phyloP scores from a whole-genome alignment of 164 flowering plant species.

The Magnolia kwangsiensis region DNA sequence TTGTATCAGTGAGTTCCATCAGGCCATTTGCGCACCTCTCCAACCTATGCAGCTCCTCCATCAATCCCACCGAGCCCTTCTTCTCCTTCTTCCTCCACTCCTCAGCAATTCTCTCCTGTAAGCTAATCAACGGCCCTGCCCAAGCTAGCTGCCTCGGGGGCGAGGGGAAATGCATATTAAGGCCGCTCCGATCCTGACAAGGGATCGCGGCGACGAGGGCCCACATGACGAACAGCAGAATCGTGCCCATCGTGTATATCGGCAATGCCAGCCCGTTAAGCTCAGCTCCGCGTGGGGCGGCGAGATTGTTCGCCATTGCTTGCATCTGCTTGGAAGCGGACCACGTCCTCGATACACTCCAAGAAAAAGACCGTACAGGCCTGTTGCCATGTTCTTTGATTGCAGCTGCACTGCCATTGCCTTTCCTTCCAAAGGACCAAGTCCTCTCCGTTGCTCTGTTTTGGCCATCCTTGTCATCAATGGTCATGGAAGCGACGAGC shows the following conservation, averaged over 20 bases:
- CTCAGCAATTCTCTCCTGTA: constrained; percentile 77
- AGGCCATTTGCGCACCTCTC: constrained; percentile 47
- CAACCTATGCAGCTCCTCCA: constrained; percentile 67
- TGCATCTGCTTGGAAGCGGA: constrained; percentile 83
- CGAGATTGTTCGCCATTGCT: constrained; percentile 57
- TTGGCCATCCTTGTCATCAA: background rate
- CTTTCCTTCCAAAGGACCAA: constrained; percentile 62
- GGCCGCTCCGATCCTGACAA: constrained; percentile 64
- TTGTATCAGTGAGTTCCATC: constrained; percentile 48
- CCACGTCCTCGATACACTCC: constrained; percentile 57
- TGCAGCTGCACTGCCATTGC: constrained; percentile 11
- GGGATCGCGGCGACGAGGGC: constrained; percentile 67
- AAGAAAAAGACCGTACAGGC: constrained; percentile 36
- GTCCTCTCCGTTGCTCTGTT: constrained; percentile 43
- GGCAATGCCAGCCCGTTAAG: constrained; percentile 41
- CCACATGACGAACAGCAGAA: constrained; percentile 74
- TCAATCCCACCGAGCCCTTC: constrained; percentile 40
- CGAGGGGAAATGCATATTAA: constrained; percentile 43
- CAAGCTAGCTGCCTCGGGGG: constrained; percentile 49
- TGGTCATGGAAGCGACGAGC: background rate
- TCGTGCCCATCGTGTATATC: constrained; percentile 59
- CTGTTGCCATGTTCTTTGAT: constrained; percentile 49
- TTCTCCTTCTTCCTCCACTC: constrained; percentile 95
- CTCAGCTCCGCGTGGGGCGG: constrained; percentile 62
- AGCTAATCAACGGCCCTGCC: constrained; percentile 54